Evolutionary conservation across 805 yeast species (phyloP).

Genomic region (Hanseniaspora vineae): DNA sequence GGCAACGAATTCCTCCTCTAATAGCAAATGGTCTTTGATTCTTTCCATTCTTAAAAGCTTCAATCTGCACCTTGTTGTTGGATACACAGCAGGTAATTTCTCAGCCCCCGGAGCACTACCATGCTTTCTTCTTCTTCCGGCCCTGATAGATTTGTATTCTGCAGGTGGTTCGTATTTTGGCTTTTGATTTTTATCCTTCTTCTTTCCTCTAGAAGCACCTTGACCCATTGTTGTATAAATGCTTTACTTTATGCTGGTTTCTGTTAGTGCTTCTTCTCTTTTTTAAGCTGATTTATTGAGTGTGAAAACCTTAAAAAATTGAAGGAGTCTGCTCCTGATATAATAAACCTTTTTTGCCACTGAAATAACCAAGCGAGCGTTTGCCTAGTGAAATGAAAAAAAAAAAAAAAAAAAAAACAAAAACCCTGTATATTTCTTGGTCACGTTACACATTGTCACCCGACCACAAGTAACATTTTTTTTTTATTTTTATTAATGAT

Average conservation of each 20-base stretch:
- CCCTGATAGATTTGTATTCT: constrained; percentile 77
- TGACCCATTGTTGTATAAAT: constrained; percentile 19
- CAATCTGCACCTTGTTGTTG: constrained; percentile 87
- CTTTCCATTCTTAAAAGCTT: constrained; percentile 87
- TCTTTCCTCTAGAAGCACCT: constrained; percentile 31
- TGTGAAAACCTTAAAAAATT: too few species aligned
- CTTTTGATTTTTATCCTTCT: constrained; percentile 64
- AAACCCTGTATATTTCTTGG: too few species aligned
- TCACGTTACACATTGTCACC: too few species aligned
- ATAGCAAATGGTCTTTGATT: constrained; percentile 85
- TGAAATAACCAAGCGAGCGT: too few species aligned
- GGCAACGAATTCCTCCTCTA: constrained; percentile 92
- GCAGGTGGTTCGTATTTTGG: constrained; percentile 99
- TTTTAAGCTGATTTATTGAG: background rate
- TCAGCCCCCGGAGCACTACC: constrained; percentile 72
- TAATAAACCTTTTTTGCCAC: too few species aligned
- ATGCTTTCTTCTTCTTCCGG: constrained; percentile 63
- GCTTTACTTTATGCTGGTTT: background rate
- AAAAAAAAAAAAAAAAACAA: too few species aligned
- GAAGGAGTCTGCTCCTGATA: too few species aligned
- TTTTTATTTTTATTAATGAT: too few species aligned
- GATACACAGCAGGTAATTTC: constrained; percentile 77
- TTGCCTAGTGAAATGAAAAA: too few species aligned
- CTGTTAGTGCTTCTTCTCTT: background rate
- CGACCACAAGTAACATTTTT: too few species aligned